Evolutionary conservation across 495 filamentous ascomycete genomes (phyloP), one percentile per base, ranked within the genome.

Genomic region (Aspergillus affinis): DNA sequence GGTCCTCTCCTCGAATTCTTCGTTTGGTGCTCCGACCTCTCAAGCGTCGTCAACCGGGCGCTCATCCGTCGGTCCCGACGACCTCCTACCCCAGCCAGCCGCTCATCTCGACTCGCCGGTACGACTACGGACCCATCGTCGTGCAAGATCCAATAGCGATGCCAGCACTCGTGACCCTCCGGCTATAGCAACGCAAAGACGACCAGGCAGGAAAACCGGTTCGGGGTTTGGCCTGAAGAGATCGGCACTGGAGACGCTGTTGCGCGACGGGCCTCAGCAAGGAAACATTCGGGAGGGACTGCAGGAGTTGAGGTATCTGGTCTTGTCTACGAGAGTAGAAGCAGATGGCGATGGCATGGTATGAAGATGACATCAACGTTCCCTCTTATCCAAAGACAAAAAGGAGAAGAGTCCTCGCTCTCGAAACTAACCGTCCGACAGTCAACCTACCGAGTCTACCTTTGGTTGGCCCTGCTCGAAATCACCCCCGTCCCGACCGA

Each of bases 361-460:
- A 76, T 26, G 58, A 48, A 20, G 18, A 21, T 13, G 6, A 17
- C 9, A 41, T 4, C 9, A 4, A 15, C 9, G 36, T 13, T 4
- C 36, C n/a, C 44, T 19, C 27, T 54, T 66, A 79, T 57, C 15
- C 30, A 18, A n/a, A n/a, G n/a, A n/a, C 17, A 45, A 29, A 32
- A 41, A 15, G 36, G 36, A 41, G 36, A 32, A 2, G 30, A 32
- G 30, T 8, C 7, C 10, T 32, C 30, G 30, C 30, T 32, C 6
- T 32, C 30, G 30, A 32, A 70, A 51, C 54, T 18, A 47, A 49
- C 27, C 26, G 59, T 13, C 45, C 41, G 30, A 21, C 65, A 97
- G 93, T 98, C 94, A n/a, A 83, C 90, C 36, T 84, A 93, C 56
- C 86, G 94, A 63, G 92, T 98, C 62, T 98, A 99, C 72, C 83